Evolutionary conservation across 2,329 filamentous ascomycete genomes (phyloP), one percentile per base, ranked within the genome.

Genomic region (Ophiocordyceps unilateralis): DNA sequence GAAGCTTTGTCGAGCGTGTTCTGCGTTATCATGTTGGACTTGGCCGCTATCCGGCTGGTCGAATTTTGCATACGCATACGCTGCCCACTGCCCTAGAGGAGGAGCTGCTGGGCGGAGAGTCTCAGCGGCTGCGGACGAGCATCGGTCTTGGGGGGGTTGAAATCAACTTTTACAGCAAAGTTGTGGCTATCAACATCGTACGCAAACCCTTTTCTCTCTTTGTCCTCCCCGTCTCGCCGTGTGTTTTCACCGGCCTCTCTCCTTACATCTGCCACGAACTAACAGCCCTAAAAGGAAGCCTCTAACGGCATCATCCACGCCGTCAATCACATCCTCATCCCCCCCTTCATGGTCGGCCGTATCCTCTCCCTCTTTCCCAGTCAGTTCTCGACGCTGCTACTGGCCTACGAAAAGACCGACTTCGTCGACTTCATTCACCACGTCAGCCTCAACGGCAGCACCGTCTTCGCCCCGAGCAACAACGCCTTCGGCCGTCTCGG

Each of bases 281-380:
- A n/a, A n/a, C n/a, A n/a, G n/a, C n/a, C n/a, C n/a, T n/a, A n/a
- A n/a, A n/a, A 81, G 78, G 70, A 73, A 55, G 81, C 77, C 36
- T 79, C 74, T 47, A 93, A 93, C 55, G 87, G 88, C 37, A 68
- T 91, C 34, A 75, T 93, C 49, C 87, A 94, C 59, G 81, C 74
- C 39, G 64, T 94, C 43, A 76, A 87, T 63, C 69, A 67, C 47
- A 66, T 91, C 43, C 70, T 94, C n/a, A 53, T 89, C 9, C 86
- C 86, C 3, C 88, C 87, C 0, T 79, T 83, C 1, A 64, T 66
- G 22, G 66, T 76, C 38, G 67, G 75, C 43, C 56, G 54, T 22
- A 53, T 63, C 44, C 59, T 76, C 39, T 68, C 73, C 10, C 76
- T 88, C 26, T 71, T 93, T 54, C 86, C 87, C 0, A 61, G 66